A percentile compares a stretch with the other conserved stretches of the same genome.
Evolutionary conservation across 2,329 filamentous ascomycete species (phyloP).

Genomic region (Incumbomyces delicatus): DNA sequence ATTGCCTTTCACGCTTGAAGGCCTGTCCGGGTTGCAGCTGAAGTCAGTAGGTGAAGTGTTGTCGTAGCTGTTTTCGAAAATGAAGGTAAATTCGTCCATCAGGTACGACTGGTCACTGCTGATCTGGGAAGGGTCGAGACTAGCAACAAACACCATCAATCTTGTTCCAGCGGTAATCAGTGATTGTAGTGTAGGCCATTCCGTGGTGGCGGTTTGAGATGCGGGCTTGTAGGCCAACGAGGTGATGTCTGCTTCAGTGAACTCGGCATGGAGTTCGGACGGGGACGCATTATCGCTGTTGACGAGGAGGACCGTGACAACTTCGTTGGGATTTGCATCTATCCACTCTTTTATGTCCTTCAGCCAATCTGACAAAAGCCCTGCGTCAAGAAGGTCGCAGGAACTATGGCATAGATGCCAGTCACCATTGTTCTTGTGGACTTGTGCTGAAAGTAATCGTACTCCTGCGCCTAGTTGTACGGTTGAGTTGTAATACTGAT

Average conservation of each 20-base stretch:
- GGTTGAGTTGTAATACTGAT: constrained; percentile 63
- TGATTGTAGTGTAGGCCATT: constrained; percentile 62
- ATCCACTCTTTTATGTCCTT: constrained; percentile 57
- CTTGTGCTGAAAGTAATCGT: constrained; percentile 60
- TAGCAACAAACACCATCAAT: constrained; percentile 60
- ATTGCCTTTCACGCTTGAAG: constrained; percentile 42
- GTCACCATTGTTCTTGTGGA: constrained; percentile 51
- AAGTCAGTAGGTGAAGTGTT: constrained; percentile 54
- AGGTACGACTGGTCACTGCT: constrained; percentile 34
- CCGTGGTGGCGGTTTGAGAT: constrained; percentile 30
- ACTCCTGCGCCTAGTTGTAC: constrained; percentile 61
- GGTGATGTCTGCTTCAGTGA: constrained; percentile 50
- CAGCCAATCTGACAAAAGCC: constrained; percentile 56
- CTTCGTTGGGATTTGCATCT: constrained; percentile 59
- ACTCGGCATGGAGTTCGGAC: constrained; percentile 45
- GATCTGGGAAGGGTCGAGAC: constrained; percentile 22
- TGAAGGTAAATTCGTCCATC: constrained; percentile 33
- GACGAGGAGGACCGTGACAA: constrained; percentile 64
- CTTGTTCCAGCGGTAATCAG: constrained; percentile 58
- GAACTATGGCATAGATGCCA: constrained; percentile 62
- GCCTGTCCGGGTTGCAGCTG: constrained; percentile 62
- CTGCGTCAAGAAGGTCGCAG: constrained; percentile 60
- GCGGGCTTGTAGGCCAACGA: constrained; percentile 51
- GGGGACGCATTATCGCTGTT: constrained; percentile 55
- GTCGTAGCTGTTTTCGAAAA: constrained; percentile 66